Percentiles rank a stretch among this genome's conserved stretches.
These are phyloP conservation scores for Phylloporus arenicola DNA, from an alignment of 768 basidiomycete genomes.

Conservation along the genomic window DNA sequence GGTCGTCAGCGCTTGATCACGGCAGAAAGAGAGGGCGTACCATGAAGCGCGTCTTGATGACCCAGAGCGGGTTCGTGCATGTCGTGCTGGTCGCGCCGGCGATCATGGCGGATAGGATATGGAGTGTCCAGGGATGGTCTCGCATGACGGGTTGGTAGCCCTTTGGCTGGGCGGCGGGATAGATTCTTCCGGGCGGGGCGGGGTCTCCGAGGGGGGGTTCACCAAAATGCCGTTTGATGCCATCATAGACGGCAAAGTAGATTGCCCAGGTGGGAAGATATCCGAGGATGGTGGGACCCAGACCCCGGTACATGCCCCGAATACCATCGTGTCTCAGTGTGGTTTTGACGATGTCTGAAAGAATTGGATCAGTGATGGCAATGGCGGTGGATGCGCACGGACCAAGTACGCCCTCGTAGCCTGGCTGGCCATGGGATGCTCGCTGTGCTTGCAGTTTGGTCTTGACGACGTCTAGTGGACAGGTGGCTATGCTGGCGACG, in stretches of 20 bases:
- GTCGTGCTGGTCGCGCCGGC: constrained; percentile 92
- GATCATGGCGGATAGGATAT: constrained; percentile 92
- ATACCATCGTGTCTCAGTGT: constrained; percentile 68
- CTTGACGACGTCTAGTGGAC: constrained; percentile 97
- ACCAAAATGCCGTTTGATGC: constrained; percentile 82
- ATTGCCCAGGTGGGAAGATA: constrained; percentile 99
- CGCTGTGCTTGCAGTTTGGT: constrained; percentile 96
- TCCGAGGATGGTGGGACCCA: constrained; percentile 93
- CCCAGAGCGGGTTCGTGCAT: constrained; percentile 95
- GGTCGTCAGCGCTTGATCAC: background rate
- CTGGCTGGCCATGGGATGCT: constrained; percentile 57
- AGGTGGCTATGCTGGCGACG: constrained; percentile 88
- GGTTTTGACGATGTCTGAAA: constrained; percentile 46
- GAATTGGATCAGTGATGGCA: background rate
- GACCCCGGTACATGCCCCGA: constrained; percentile 90
- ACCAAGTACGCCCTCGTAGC: constrained; percentile 78
- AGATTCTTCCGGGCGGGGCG: constrained; percentile 44
- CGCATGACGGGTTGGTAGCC: constrained; percentile 77
- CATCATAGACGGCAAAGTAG: constrained; percentile 96
- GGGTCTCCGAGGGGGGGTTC: constrained; percentile 48
- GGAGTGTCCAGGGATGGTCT: constrained; percentile 81
- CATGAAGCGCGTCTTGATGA: constrained; percentile 99
- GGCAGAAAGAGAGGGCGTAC: constrained; percentile 37
- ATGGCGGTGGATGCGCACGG: constrained; percentile 25
- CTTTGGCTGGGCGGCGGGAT: constrained; percentile 80